Evolutionary conservation across 192 early-diverging fungal species (phyloP).

Genomic region (Entophlyctis luteolus): DNA sequence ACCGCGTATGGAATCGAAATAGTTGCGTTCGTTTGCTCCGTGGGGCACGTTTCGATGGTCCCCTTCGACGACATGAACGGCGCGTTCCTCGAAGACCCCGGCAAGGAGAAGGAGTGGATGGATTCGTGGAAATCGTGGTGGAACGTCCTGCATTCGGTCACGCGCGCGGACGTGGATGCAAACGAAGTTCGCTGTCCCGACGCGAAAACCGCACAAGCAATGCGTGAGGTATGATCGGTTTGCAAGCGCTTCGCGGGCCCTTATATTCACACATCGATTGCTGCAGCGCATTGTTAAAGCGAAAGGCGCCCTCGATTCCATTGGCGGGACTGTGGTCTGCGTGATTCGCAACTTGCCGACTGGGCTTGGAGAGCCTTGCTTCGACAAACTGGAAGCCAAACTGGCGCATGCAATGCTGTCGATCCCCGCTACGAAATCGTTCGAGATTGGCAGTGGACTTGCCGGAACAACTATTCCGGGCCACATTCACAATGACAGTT

Average conservation of each 20-base stretch:
- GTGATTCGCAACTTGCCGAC: constrained; percentile 88
- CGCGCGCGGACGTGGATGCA: constrained; percentile 70
- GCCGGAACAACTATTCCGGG: constrained; percentile 82
- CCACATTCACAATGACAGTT: constrained; percentile 91
- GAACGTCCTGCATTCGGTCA: constrained; percentile 62
- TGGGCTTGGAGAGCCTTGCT: constrained; percentile 95
- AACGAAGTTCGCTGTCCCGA: constrained; percentile 90
- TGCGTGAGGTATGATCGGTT: constrained; percentile 65
- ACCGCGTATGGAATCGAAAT: constrained; percentile 80
- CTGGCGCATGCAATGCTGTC: constrained; percentile 98
- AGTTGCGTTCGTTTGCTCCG: constrained; percentile 89
- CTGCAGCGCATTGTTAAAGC: constrained; percentile 72
- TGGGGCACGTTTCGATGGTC: constrained; percentile 76
- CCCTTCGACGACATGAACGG: constrained; percentile 55
- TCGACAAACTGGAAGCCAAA: constrained; percentile 95
- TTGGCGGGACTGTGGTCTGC: constrained; percentile 92
- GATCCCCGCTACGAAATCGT: constrained; percentile 97
- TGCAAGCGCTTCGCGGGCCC: background rate
- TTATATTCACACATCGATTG: background rate
- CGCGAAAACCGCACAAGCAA: constrained; percentile 61
- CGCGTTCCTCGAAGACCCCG: constrained; percentile 44
- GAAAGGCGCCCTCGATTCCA: constrained; percentile 80
- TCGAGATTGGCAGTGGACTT: constrained; percentile 94
- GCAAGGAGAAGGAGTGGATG: constrained; percentile 53
- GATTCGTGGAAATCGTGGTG: constrained; percentile 54